Evolutionary conservation across 225 moss, liverwort and hornwort species (phyloP).

Genomic region (Bryoerythrophyllum caledonicum): DNA sequence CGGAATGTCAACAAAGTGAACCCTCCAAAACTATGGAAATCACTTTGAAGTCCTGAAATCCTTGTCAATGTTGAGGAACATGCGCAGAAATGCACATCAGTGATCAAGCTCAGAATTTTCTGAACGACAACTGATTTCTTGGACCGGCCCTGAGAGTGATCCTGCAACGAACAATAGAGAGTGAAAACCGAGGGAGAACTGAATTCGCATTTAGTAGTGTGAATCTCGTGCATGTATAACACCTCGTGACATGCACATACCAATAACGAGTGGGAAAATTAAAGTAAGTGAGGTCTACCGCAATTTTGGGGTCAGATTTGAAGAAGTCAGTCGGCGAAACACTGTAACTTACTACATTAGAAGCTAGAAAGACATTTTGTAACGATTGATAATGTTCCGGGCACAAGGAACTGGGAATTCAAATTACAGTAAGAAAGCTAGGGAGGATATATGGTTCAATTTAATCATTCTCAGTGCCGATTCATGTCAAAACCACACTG

Average conservation of each 20-base stretch:
- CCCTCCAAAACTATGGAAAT: not conserved
- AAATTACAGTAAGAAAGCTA: not conserved
- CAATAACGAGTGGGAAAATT: not conserved
- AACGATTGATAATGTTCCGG: not conserved
- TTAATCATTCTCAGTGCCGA: not conserved
- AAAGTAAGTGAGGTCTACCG: not conserved
- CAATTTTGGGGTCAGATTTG: not conserved
- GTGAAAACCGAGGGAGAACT: not conserved
- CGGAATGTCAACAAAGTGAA: not conserved
- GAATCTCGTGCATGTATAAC: not conserved
- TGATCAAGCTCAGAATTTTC: no score
- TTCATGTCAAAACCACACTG: not conserved
- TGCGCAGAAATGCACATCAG: not conserved
- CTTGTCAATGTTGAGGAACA: not conserved
- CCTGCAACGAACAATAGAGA: conserved; percentile 8
- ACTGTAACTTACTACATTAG: not conserved
- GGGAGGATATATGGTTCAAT: no score
- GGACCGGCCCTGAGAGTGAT: no score
- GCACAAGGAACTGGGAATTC: not conserved
- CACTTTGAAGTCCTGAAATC: not conserved
- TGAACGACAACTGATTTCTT: no score
- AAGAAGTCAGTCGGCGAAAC: not conserved
- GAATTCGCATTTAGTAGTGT: not conserved
- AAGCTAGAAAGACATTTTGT: not conserved
- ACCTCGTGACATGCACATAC: not conserved